Conservation (phyloP, 116 monocot species). For the Cymodocea nodosa region DNA sequence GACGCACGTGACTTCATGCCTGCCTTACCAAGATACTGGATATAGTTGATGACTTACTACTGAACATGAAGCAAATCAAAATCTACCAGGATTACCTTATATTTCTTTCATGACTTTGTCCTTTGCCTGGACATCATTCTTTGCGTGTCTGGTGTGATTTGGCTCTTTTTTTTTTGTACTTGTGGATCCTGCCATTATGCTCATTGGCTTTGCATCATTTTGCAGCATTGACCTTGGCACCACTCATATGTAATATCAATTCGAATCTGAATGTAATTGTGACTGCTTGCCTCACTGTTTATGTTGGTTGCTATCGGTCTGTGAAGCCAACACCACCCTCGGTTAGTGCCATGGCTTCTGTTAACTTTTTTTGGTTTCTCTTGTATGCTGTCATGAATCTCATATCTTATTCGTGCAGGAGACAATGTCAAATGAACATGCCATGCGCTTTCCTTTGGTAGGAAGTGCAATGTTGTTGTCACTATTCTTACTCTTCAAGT, state of each 20-base stretch:
- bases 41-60: too few species aligned
- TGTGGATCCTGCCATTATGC: too few species aligned
- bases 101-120: too few species aligned
- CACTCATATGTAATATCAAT: constrained; percentile 61
- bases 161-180: too few species aligned
- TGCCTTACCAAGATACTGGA: too few species aligned
- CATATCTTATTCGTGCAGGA: constrained; percentile 43
- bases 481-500: constrained; percentile 94
- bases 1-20: too few species aligned
- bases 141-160: too few species aligned
- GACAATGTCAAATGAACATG: constrained; percentile 97
- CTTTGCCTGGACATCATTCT: too few species aligned
- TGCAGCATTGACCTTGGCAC: constrained; percentile 68
- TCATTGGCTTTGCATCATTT: neutral
- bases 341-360: constrained; percentile 24
- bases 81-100: too few species aligned
- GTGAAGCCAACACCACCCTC: constrained; percentile 89
- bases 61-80: too few species aligned
- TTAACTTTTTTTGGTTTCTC: neutral
- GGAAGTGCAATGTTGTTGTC: constrained; percentile 99
- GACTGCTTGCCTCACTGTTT: constrained; percentile 87
- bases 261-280: constrained; percentile 91
- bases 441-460: constrained; percentile 91
- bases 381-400: neutral
- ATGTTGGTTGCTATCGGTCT: constrained; percentile 89